These are phyloP conservation scores for Suillus tomentosus DNA, from an alignment of 768 basidiomycete species.

Conservation along the genomic window DNA sequence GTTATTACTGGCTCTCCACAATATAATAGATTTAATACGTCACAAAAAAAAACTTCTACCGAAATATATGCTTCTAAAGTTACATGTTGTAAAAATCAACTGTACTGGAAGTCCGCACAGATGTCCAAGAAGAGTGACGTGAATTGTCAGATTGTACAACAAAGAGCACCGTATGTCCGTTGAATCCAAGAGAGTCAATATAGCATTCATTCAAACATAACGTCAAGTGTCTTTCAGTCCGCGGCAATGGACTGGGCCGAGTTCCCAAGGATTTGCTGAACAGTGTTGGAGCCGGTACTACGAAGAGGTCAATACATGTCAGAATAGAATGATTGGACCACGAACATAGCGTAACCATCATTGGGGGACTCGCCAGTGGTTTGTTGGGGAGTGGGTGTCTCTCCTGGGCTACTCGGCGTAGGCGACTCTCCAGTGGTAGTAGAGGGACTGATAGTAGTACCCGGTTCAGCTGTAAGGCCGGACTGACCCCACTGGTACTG, in stretches of 20 bases:
- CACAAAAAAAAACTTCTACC: not conserved
- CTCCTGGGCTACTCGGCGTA: constrained; percentile 12
- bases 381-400: constrained; percentile 34
- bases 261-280: constrained; percentile 33
- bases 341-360: constrained; percentile 58
- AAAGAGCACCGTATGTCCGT: not conserved
- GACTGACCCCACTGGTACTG: constrained; percentile 55
- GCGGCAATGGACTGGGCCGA: constrained; percentile 39
- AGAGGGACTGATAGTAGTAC: constrained; percentile 44
- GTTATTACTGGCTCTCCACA: not conserved
- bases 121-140: not conserved
- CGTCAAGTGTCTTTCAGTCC: constrained; percentile 18
- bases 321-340: constrained; percentile 8
- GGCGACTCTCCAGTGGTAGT: constrained; percentile 23
- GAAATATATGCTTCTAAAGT: not conserved
- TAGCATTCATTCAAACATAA: not conserved
- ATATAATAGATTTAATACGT: not conserved
- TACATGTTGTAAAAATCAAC: constrained; percentile 2
- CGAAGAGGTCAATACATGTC: constrained; percentile 19
- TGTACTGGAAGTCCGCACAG: not conserved
- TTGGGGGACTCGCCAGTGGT: constrained; percentile 58
- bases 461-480: constrained; percentile 47
- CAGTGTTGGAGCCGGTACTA: constrained; percentile 25
- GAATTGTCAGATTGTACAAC: not conserved
- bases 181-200: constrained; percentile 1